Percentiles rank a stretch among this genome's conserved stretches.
phyloP scores from a whole-genome alignment of 208 protist species.

The Angomonas desouzai region DNA sequence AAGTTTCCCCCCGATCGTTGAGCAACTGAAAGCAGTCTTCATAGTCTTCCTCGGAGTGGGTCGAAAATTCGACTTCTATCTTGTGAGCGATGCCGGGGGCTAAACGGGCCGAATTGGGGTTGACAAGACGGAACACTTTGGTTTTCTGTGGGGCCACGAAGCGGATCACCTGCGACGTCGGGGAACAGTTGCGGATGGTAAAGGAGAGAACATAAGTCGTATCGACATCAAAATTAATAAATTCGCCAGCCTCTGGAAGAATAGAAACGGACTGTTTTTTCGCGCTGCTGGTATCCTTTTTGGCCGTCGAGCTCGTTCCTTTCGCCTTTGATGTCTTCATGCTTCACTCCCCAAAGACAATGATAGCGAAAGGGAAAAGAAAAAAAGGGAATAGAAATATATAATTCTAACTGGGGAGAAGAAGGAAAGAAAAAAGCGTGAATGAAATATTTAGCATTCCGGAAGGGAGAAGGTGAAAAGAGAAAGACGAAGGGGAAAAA shows the following conservation, averaged over 20 bases:
- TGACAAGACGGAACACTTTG: constrained; percentile 62
- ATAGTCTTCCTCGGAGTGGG: constrained; percentile 63
- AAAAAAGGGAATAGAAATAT: not conserved
- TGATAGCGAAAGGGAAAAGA: too few relatives aligned
- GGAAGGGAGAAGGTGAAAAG: too few relatives aligned
- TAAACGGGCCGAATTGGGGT: constrained; percentile 53
- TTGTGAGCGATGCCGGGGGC: constrained; percentile 69
- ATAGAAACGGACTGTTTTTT: constrained; percentile 7
- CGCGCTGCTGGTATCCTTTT: not conserved
- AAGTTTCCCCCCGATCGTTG: constrained; percentile 48
- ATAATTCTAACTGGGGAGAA: not conserved
- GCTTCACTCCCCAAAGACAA: not conserved
- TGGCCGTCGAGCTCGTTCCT: not conserved
- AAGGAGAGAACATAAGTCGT: constrained; percentile 84
- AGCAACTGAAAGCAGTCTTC: constrained; percentile 70
- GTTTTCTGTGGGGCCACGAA: constrained; percentile 61
- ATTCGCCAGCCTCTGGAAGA: constrained; percentile 51
- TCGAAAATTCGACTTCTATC: constrained; percentile 84
- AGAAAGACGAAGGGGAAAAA: constrained; percentile 6
- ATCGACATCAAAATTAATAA: constrained; percentile 84
- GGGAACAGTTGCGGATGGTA: constrained; percentile 67
- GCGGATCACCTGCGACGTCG: constrained; percentile 59
- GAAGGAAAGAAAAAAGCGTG: constrained; percentile 14
- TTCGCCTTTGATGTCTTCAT: not conserved
- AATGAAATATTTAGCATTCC: too few relatives aligned